Evolutionary conservation across 1,284 basidiomycete species (phyloP), one percentile per base, ranked within the genome.

Genomic region (Hypsizygus ulmarius): DNA sequence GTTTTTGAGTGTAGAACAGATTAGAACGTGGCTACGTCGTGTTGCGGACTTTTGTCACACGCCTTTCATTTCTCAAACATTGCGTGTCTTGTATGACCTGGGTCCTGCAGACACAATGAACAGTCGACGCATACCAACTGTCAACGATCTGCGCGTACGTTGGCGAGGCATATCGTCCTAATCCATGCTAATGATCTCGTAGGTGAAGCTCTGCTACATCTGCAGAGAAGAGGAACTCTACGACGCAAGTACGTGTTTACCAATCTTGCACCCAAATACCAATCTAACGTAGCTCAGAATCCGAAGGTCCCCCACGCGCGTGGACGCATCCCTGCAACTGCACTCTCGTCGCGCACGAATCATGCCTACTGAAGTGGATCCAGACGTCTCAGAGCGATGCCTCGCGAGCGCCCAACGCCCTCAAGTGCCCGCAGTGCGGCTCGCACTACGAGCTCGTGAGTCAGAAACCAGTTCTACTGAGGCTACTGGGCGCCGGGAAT

Each of bases 311-410:
- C 11, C 74, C 77, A 11, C 68, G 74, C 29, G 60, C 67, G 47
- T 90, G 87, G 86, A 81, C 82, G 0, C 88, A 91, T 58, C 87
- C 88, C 0, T 91, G 88, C 64, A 77, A 69, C 45, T 91, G 88
- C 62, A 87, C 88, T 0, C 75, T 91, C 25, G 70, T 91, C 35
- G 87, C 88, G 1, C 89, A 91, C 64, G 84, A 90, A 61, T 66
- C 77, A 0, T 90, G 87, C 67, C 77, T 90, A 15, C 74, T 89
- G 27, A 77, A 81, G 50, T 90, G 88, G 88, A 85, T 90, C 35
- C 74, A 79, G 49, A 74, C 82, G 19, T 75, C 86, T 5, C 82
- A 88, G 57, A 68, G 73, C 32, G 78, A 72, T 43, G 56, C 77
- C 5, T 66, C 71, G 1, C 75, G 73, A n/a, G 72, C 78, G 12